Conservation (phyloP, 768 basidiomycete genomes). For the Tylopilus balloui region DNA sequence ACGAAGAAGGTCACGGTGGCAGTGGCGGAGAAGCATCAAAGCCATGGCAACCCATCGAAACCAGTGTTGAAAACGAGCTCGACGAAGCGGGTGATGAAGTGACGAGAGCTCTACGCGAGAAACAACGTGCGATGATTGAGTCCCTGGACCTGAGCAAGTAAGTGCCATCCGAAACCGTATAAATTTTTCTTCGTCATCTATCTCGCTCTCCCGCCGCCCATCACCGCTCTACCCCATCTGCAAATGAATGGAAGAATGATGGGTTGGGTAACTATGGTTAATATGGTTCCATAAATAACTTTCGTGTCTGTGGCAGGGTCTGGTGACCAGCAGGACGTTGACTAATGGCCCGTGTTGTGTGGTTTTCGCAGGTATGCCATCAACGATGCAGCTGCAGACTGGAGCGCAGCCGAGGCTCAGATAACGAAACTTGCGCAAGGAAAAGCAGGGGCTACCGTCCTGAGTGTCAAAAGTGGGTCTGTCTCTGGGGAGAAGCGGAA, state of each 20-base stretch:
- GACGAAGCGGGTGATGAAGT: constrained; percentile 73
- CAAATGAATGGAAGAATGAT: neutral
- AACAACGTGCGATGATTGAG: constrained; percentile 85
- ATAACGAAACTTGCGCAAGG: constrained; percentile 47
- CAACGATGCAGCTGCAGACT: constrained; percentile 63
- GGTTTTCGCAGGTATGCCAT: constrained; percentile 63
- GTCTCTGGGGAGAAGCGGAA: constrained; percentile 57
- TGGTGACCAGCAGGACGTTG: neutral
- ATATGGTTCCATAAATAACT: neutral
- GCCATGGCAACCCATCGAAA: constrained; percentile 43
- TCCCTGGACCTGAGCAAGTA: constrained; percentile 85
- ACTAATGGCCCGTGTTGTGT: neutral
- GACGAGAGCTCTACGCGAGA: constrained; percentile 49
- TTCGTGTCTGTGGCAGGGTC: neutral
- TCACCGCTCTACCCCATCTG: constrained; percentile 6
- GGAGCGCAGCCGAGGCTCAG: constrained; percentile 71
- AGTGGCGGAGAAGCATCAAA: constrained; percentile 1
- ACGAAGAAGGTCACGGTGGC: constrained; percentile 10
- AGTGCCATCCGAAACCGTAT: constrained; percentile 33
- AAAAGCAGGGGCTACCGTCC: constrained; percentile 57
- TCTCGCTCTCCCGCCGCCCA: neutral
- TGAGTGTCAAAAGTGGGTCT: constrained; percentile 60
- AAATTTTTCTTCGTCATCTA: neutral
- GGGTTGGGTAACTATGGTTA: neutral
- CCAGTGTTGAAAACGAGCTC: constrained; percentile 60